Base-by-base conservation (phyloP, 1,284 basidiomycete species). In the Crepidotus sp. region DNA sequence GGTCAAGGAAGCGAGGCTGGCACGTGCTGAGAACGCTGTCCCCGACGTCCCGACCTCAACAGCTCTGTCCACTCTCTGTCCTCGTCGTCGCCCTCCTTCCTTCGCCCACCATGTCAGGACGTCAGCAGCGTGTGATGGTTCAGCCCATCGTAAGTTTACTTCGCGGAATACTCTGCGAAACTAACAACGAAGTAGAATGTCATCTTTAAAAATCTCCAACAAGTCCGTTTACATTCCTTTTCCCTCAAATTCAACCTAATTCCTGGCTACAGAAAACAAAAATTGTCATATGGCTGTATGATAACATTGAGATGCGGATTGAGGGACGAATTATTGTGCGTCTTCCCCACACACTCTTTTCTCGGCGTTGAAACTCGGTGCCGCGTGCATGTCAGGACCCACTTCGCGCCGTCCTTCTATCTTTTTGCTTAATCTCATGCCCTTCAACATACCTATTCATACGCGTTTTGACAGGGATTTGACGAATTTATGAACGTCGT, bases 401-500 rank as follows among this genome's bases (percentile, higher is more conserved):
- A 31, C 34, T 6, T 17, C 13, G n/a, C 46, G 22, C 38, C 29
- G n/a, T 42, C 43, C 34, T 35, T 32, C n/a, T 39, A 15, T 45
- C 41, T 51, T 43, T n/a, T 50, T 29, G 44, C 33, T 33, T 35
- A 35, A 24, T 33, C 33, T 31, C 42, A 45, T 31, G 7, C 43
- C 27, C 50, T 25, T 14, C 29, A 36, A 33, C 45, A 11, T 45
- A 52, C 37, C 42, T 32, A 45, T 47, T 50, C 32, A 53, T 22
- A 46, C 42, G 38, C 48, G 32, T 34, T 52, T 53, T 34, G 17
- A 22, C 63, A 96, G 95, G 96, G 96, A 17, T 98, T 98, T 59
- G 96, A 99, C 63, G 96, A 99, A 66, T 99, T 98, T 67, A 99
- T 99, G 96, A 99, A 99, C 62, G 71, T 99, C 15, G 91, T 97